Conservation (phyloP, 805 yeast genomes). For the Teunomyces lycoperdinae region DNA sequence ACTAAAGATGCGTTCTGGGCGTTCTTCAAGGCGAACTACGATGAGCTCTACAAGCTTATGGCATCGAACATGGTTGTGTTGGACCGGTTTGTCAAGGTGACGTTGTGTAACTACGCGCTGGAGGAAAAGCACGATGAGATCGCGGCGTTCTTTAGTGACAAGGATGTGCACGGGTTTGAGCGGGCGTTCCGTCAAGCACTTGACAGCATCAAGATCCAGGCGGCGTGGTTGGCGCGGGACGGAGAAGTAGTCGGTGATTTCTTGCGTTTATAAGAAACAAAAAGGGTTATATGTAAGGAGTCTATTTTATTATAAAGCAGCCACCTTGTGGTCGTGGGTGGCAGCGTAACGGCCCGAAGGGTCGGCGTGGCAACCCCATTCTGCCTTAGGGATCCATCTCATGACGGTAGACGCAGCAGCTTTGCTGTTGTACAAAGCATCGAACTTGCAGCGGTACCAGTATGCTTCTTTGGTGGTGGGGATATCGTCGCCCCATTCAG, state of each 20-base stretch:
- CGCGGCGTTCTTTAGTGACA: slow-evolving; percentile 41
- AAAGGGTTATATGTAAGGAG: not conserved
- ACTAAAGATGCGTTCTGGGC: slow-evolving; percentile 48
- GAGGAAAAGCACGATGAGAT: slow-evolving; percentile 35
- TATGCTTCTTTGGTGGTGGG: slow-evolving; percentile 99
- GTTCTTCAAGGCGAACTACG: slow-evolving; percentile 49
- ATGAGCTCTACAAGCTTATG: slow-evolving; percentile 40
- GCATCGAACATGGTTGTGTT: slow-evolving; percentile 50
- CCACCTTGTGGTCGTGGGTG: slow-evolving; percentile 66
- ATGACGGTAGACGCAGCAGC: slow-evolving; percentile 95
- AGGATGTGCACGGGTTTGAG: slow-evolving; percentile 55
- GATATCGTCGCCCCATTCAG: slow-evolving; percentile 93
- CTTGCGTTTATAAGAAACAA: slow-evolving; percentile 25
- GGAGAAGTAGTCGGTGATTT: slow-evolving; percentile 39
- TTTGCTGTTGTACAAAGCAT: slow-evolving; percentile 78
- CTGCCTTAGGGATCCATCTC: slow-evolving; percentile 99
- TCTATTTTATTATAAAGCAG: slow-evolving; percentile 8
- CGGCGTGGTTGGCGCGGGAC: slow-evolving; percentile 52
- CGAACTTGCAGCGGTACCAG: slow-evolving; percentile 97
- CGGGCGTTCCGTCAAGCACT: slow-evolving; percentile 54
- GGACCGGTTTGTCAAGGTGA: slow-evolving; percentile 43
- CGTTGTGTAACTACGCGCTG: slow-evolving; percentile 40
- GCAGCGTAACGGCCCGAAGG: slow-evolving; percentile 97
- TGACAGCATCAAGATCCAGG: slow-evolving; percentile 51
- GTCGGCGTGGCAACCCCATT: slow-evolving; percentile 99